Evolutionary conservation across 2,329 filamentous ascomycete genomes (phyloP).

Genomic region (Talaromyces sp.): DNA sequence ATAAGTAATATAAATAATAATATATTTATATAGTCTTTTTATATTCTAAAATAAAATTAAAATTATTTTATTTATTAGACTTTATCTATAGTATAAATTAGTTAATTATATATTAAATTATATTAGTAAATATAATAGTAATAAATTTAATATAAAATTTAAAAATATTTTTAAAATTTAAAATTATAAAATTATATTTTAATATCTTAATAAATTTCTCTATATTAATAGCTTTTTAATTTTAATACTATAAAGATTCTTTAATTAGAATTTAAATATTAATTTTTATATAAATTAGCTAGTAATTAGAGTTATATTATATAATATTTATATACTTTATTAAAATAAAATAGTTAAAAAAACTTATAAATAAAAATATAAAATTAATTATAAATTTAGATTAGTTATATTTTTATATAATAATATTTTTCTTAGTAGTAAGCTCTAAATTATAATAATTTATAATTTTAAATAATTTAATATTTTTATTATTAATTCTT

Average conservation of each 20-base stretch:
- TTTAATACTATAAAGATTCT: not conserved
- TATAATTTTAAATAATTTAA: not conserved
- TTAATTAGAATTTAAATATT: constrained; percentile 20
- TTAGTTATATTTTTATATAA: not conserved
- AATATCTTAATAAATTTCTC: not conserved
- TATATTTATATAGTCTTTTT: not conserved
- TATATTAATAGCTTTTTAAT: not conserved
- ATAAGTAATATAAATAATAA: not conserved
- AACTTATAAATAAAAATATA: not conserved
- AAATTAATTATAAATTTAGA: not conserved
- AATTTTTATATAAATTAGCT: constrained; percentile 22
- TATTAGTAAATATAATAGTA: not conserved
- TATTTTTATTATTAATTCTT: not conserved
- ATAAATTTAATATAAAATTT: not conserved
- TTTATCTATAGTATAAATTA: not conserved
- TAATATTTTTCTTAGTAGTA: not conserved
- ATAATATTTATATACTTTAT: constrained; percentile 20
- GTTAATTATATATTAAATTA: not conserved
- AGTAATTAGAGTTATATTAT: constrained; percentile 27
- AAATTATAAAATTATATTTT: not conserved
- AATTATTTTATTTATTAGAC: not conserved
- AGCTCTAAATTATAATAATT: not conserved
- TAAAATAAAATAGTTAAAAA: not conserved
- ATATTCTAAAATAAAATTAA: not conserved
- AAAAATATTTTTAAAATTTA: not conserved